These are phyloP conservation scores for Mycena rebaudengoi DNA, from an alignment of 768 basidiomycete species.

Conservation along the genomic window DNA sequence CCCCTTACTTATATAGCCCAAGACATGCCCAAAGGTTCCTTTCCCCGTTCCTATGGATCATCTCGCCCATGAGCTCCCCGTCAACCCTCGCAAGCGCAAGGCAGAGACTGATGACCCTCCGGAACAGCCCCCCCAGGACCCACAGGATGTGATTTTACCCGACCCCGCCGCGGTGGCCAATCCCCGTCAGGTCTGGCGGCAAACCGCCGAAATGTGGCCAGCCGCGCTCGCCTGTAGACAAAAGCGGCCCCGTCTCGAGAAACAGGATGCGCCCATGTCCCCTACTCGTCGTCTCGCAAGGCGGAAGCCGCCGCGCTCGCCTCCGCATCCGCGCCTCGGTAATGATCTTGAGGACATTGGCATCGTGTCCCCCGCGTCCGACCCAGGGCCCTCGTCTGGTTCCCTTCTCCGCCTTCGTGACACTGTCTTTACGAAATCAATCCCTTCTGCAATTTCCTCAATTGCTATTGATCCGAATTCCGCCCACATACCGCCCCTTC, in stretches of 20 bases:
- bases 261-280: constrained; percentile 32
- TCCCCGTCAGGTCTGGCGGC: constrained; percentile 52
- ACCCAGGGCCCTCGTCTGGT: constrained; percentile 56
- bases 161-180: constrained; percentile 37
- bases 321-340: constrained; percentile 41
- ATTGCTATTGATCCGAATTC: constrained; percentile 54
- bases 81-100: constrained; percentile 75
- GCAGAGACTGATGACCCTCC: constrained; percentile 59
- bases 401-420: constrained; percentile 46
- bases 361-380: constrained; percentile 48
- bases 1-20: constrained; percentile 47
- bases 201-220: constrained; percentile 21
- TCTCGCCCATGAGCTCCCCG: constrained; percentile 61
- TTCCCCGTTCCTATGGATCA: constrained; percentile 60
- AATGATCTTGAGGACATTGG: constrained; percentile 58
- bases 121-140: constrained; percentile 35
- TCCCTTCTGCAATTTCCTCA: constrained; percentile 37
- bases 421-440: constrained; percentile 41
- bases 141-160: constrained; percentile 46
- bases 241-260: constrained; percentile 55
- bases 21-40: constrained; percentile 32
- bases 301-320: constrained; percentile 38
- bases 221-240: constrained; percentile 29
- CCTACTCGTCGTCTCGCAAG: constrained; percentile 27
- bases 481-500: constrained; percentile 70